phyloP scores from a whole-genome alignment of 164 flowering plant species.

The Amborella trichopoda region DNA sequence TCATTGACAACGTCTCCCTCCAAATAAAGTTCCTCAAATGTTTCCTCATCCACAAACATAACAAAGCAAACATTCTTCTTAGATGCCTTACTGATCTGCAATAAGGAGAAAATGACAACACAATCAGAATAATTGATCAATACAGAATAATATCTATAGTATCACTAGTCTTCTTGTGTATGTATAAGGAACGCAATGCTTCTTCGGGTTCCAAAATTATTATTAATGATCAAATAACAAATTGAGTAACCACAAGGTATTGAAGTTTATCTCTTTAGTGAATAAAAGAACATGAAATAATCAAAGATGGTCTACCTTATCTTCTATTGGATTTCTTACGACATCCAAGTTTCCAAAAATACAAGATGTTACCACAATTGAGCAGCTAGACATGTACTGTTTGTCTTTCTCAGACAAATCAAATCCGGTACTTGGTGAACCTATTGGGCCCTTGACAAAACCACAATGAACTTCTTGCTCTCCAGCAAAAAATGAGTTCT shows the following conservation, averaged over 20 bases:
- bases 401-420: conserved; percentile 58
- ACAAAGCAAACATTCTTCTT: conserved; percentile 85
- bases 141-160: too few species aligned
- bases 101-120: conserved; percentile 8
- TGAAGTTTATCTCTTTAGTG: too few species aligned
- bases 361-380: conserved; percentile 80
- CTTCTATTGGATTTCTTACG: conserved; percentile 73
- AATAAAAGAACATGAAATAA: too few species aligned
- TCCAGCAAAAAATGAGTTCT: conserved; percentile 55
- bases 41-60: conserved; percentile 88
- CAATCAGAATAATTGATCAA: background rate
- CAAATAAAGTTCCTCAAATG: conserved; percentile 38
- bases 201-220: too few species aligned
- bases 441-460: conserved; percentile 61
- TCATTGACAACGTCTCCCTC: conserved; percentile 68
- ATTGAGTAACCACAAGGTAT: too few species aligned
- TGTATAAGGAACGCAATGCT: too few species aligned
- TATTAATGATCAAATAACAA: too few species aligned
- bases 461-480: conserved; percentile 90
- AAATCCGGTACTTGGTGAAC: conserved; percentile 60
- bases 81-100: conserved; percentile 81
- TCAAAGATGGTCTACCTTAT: conserved; percentile 36
- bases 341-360: conserved; percentile 94
- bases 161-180: too few species aligned
- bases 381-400: conserved; percentile 55